These are phyloP conservation scores for Acorus calamus DNA, from an alignment of 106 monocot genomes.

Conservation along the genomic window DNA sequence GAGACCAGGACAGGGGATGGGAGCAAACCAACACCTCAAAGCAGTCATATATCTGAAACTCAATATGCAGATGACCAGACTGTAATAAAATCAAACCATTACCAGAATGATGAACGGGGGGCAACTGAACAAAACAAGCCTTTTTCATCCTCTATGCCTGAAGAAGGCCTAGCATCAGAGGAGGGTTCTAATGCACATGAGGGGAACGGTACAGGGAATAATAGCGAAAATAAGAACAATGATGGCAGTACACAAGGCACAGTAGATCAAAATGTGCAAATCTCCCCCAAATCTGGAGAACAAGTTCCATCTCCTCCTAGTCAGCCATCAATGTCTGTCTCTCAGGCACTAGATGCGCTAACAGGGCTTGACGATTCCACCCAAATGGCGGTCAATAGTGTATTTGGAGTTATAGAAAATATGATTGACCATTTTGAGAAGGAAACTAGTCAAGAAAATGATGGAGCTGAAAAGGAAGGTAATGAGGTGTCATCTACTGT, in stretches of 20 bases:
- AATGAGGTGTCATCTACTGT: slow-evolving; percentile 13
- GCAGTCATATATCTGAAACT: slow-evolving; percentile 7
- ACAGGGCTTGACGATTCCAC: slow-evolving; percentile 94
- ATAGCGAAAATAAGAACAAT: slow-evolving; percentile 13
- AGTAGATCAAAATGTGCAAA: slow-evolving; percentile 26
- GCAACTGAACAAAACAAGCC: slow-evolving; percentile 8
- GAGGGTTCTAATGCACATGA: slow-evolving; percentile 11
- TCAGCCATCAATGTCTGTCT: slow-evolving; percentile 50
- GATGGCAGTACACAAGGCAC: slow-evolving; percentile 24
- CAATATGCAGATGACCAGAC: slow-evolving; percentile 14
- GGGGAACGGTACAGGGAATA: slow-evolving; percentile 14
- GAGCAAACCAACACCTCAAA: slow-evolving; percentile 16
- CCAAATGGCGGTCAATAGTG: slow-evolving; percentile 93
- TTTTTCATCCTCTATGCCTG: slow-evolving; percentile 16
- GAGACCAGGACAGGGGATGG: slow-evolving; percentile 18
- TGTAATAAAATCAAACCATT: slow-evolving; percentile 14
- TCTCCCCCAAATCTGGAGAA: slow-evolving; percentile 29
- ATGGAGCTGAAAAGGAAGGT: slow-evolving; percentile 7
- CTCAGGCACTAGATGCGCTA: slow-evolving; percentile 78
- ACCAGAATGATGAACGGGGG: slow-evolving; percentile 16
- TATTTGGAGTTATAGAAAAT: slow-evolving; percentile 91
- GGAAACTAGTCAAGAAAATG: slow-evolving; percentile 27
- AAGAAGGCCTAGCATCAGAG: slow-evolving; percentile 14
- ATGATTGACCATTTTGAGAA: slow-evolving; percentile 95
- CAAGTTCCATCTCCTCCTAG: slow-evolving; percentile 14